Conservation (phyloP, 2,329 filamentous ascomycete genomes). For the Cladorrhinum sp. region DNA sequence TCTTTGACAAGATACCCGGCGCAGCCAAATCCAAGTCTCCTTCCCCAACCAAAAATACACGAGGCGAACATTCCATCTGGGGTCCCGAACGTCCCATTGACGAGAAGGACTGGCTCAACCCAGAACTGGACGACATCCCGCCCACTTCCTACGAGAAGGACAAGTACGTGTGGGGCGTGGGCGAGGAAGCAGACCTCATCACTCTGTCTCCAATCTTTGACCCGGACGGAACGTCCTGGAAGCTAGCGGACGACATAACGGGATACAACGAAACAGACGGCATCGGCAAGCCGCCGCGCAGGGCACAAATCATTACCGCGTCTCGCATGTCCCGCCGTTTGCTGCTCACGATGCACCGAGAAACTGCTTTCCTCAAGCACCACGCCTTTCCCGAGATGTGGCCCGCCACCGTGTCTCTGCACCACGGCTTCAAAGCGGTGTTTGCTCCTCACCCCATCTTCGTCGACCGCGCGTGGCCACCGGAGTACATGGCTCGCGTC, state of each 20-base stretch:
- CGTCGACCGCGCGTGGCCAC: constrained; percentile 82
- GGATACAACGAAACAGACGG: constrained; percentile 67
- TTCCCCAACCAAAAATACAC: neutral
- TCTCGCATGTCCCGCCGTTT: constrained; percentile 78
- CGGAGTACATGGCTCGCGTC: constrained; percentile 69
- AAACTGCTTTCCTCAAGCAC: constrained; percentile 80
- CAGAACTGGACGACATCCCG: constrained; percentile 69
- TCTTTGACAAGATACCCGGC: constrained; percentile 57
- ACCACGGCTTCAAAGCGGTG: constrained; percentile 90
- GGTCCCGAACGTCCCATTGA: constrained; percentile 71
- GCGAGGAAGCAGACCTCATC: constrained; percentile 87
- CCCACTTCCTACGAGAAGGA: constrained; percentile 74
- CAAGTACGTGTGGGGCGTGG: constrained; percentile 80
- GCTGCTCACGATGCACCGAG: constrained; percentile 82
- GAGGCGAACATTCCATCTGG: constrained; percentile 69
- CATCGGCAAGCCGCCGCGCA: constrained; percentile 63
- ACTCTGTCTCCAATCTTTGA: constrained; percentile 91
- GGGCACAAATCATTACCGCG: constrained; percentile 85
- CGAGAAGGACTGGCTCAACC: constrained; percentile 67
- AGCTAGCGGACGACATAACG: constrained; percentile 77
- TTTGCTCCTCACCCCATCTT: constrained; percentile 87
- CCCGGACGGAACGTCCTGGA: constrained; percentile 82
- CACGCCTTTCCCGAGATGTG: constrained; percentile 97
- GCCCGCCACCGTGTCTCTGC: constrained; percentile 81
- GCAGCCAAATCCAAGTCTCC: constrained; percentile 5